Evolutionary conservation across 2,329 filamentous ascomycete species (phyloP).

Genomic region (Fusarium mexicanum): DNA sequence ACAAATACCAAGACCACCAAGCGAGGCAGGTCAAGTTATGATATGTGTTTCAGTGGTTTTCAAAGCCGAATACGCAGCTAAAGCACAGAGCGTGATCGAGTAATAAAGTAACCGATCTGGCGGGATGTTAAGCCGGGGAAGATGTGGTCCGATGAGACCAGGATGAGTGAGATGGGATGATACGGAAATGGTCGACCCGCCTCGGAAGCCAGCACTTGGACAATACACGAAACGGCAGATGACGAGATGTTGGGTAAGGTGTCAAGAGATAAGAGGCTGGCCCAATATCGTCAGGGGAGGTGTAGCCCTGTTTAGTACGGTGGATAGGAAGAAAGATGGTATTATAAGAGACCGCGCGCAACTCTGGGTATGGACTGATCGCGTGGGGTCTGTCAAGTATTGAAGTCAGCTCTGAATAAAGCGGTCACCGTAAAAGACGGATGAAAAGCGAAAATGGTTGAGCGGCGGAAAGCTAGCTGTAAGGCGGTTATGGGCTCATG

Average conservation of each 20-base stretch:
- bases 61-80: slow-evolving; percentile 34
- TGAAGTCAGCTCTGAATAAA: slow-evolving; percentile 34
- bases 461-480: slow-evolving; percentile 16
- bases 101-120: slow-evolving; percentile 39
- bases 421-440: slow-evolving; percentile 33
- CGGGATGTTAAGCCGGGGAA: slow-evolving; percentile 31
- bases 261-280: slow-evolving; percentile 3
- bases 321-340: background rate
- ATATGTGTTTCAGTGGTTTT: slow-evolving; percentile 30
- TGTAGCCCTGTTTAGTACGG: background rate
- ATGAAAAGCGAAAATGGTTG: slow-evolving; percentile 9
- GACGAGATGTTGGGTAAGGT: slow-evolving; percentile 12
- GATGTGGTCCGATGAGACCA: slow-evolving; percentile 41
- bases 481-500: slow-evolving; percentile 26
- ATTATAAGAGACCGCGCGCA: background rate
- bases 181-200: slow-evolving; percentile 24
- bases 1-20: background rate
- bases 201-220: slow-evolving; percentile 36
- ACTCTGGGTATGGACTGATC: slow-evolving; percentile 18
- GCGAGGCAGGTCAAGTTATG: slow-evolving; percentile 18
- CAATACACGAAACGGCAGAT: slow-evolving; percentile 21
- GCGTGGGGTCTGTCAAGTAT: slow-evolving; percentile 19
- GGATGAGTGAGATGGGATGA: slow-evolving; percentile 41
- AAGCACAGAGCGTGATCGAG: slow-evolving; percentile 25
- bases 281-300: slow-evolving; percentile 1